phyloP scores from a whole-genome alignment of 2,329 filamentous ascomycete species.

The Pseudocercospora cruenta region DNA sequence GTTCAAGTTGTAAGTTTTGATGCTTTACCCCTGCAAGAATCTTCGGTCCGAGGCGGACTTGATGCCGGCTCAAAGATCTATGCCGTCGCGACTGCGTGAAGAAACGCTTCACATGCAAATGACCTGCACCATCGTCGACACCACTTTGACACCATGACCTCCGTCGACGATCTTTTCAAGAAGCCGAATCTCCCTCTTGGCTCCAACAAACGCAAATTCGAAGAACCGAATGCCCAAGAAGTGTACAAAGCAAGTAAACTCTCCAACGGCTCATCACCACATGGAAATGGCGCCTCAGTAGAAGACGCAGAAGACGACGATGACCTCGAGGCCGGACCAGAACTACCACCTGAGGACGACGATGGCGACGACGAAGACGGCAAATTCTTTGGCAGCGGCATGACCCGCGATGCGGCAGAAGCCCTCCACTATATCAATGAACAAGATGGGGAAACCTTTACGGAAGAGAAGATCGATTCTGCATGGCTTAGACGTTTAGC shows the following conservation, averaged over 20 bases:
- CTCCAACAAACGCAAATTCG: constrained; percentile 61
- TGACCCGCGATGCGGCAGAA: constrained; percentile 77
- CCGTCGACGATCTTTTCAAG: constrained; percentile 67
- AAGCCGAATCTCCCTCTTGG: constrained; percentile 51
- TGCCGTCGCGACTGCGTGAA: not conserved
- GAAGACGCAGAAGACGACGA: constrained; percentile 61
- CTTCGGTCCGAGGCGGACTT: not conserved
- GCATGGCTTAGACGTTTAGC: constrained; percentile 82
- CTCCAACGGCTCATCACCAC: constrained; percentile 49
- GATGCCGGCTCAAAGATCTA: not conserved
- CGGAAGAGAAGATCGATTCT: constrained; percentile 76
- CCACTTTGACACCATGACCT: constrained; percentile 52
- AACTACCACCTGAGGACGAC: constrained; percentile 51
- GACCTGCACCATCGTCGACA: not conserved
- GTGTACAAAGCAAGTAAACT: constrained; percentile 65
- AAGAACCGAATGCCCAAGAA: constrained; percentile 58
- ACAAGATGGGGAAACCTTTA: constrained; percentile 56
- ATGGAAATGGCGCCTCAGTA: constrained; percentile 50
- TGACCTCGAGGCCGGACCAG: constrained; percentile 43
- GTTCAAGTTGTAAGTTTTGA: too few relatives aligned
- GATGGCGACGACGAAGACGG: constrained; percentile 82
- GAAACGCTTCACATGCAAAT: not conserved
- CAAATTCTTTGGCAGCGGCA: constrained; percentile 91
- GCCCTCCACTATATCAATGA: constrained; percentile 87
- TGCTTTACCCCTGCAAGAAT: not conserved